Conservation (phyloP, 179 eudicot genomes). For the Actinidia chinensis region DNA sequence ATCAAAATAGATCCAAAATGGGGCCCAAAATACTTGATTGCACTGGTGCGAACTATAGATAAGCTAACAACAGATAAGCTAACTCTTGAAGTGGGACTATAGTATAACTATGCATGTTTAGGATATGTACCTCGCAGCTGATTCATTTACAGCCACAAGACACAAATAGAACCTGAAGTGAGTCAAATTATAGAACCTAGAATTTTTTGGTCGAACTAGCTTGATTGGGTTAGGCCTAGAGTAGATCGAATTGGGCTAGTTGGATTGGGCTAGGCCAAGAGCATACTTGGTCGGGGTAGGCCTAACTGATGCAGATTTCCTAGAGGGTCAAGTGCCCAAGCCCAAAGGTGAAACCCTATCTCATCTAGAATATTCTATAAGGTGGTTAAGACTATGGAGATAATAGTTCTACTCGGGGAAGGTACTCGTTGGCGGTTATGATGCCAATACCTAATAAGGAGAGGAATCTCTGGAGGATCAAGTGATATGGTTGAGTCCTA, state of each 20-base stretch:
- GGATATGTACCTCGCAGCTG: too few relatives aligned
- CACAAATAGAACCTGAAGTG: background rate
- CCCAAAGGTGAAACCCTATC: background rate
- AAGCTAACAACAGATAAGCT: too few relatives aligned
- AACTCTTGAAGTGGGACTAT: too few relatives aligned
- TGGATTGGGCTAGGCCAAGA: background rate
- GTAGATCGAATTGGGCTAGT: too few relatives aligned
- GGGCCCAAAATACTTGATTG: too few relatives aligned
- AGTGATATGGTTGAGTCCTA: background rate
- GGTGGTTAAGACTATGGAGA: too few relatives aligned
- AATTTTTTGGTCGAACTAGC: background rate
- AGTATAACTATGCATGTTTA: too few relatives aligned
- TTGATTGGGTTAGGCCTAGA: background rate
- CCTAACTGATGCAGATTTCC: background rate
- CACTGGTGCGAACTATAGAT: too few relatives aligned
- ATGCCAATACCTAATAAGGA: background rate
- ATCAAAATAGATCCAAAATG: too few relatives aligned
- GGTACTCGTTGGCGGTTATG: background rate
- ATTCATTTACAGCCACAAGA: too few relatives aligned
- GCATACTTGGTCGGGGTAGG: background rate
- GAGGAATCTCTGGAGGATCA: background rate
- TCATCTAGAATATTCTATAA: too few relatives aligned
- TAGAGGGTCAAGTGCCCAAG: background rate
- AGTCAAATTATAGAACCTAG: background rate
- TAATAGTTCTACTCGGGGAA: background rate